phyloP scores from a whole-genome alignment of 768 basidiomycete species.

The Suillus alpinus region DNA sequence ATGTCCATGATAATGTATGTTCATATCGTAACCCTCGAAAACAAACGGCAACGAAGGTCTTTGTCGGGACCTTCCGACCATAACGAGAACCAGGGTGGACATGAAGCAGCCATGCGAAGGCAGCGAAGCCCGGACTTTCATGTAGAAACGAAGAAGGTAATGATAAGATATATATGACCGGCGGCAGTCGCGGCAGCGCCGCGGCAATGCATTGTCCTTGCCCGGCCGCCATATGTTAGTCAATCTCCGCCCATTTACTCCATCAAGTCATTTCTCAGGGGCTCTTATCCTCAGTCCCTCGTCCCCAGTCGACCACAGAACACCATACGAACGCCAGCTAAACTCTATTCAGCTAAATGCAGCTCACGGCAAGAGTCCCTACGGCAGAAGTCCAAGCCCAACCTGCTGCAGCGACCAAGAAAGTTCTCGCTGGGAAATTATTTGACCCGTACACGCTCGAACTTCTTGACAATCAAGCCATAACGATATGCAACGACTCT shows the following conservation, averaged over 20 bases:
- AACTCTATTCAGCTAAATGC: not conserved
- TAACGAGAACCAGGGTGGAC: not conserved
- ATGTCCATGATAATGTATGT: not conserved
- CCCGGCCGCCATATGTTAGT: not conserved
- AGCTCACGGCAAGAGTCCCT: not conserved
- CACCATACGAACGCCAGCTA: not conserved
- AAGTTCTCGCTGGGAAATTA: constrained; percentile 43
- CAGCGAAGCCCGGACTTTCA: not conserved
- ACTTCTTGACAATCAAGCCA: constrained; percentile 43
- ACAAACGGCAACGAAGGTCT: not conserved
- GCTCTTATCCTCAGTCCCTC: too few relatives aligned
- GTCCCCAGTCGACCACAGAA: not conserved
- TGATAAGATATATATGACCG: not conserved
- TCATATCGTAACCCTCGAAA: not conserved
- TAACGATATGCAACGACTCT: constrained; percentile 43
- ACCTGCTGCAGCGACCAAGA: constrained; percentile 9
- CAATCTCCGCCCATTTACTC: not conserved
- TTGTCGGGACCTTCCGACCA: not conserved
- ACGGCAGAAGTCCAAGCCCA: not conserved
- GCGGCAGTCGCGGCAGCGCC: not conserved
- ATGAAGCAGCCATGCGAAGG: not conserved
- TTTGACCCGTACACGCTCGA: constrained; percentile 46
- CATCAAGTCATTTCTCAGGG: not conserved
- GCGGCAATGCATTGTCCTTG: not conserved
- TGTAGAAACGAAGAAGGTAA: not conserved